Percentiles rank a stretch among this genome's conserved stretches.
These are phyloP conservation scores for Cyberlindnera nakhonratchasimensis DNA, from an alignment of 805 yeast genomes.

Conservation along the genomic window DNA sequence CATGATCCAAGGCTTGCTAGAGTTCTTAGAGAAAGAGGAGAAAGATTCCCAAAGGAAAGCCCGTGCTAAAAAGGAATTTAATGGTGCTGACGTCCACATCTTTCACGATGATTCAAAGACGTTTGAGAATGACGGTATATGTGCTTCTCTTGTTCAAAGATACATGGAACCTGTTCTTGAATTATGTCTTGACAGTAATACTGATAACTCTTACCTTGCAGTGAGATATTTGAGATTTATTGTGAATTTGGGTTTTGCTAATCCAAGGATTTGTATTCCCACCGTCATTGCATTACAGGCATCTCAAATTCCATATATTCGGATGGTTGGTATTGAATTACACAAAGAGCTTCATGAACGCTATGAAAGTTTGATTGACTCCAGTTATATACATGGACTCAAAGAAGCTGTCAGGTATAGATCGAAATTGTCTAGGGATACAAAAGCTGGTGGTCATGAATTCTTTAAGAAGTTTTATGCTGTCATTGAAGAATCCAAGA, in stretches of 20 bases:
- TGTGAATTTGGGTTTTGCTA: constrained; percentile 64
- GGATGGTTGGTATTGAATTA: constrained; percentile 46
- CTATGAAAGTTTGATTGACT: constrained; percentile 68
- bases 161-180: constrained; percentile 48
- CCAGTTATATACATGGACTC: constrained; percentile 62
- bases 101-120: constrained; percentile 53
- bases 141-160: constrained; percentile 68
- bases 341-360: constrained; percentile 57
- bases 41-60: constrained; percentile 37
- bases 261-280: constrained; percentile 67
- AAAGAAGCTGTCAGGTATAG: constrained; percentile 49
- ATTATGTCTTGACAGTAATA: constrained; percentile 45
- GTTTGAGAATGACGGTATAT: constrained; percentile 62
- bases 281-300: constrained; percentile 69
- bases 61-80: constrained; percentile 36
- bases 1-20: constrained; percentile 54
- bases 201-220: constrained; percentile 46
- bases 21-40: constrained; percentile 58
- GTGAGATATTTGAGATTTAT: constrained; percentile 53
- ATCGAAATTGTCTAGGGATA: constrained; percentile 23
- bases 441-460: neutral
- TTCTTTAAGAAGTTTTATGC: constrained; percentile 41
- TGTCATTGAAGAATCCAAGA: constrained; percentile 39
- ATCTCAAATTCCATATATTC: constrained; percentile 42
- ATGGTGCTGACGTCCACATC: constrained; percentile 39